These are phyloP conservation scores for Lindgomyces ingoldianus DNA, from an alignment of 495 filamentous ascomycete genomes.

Conservation along the genomic window DNA sequence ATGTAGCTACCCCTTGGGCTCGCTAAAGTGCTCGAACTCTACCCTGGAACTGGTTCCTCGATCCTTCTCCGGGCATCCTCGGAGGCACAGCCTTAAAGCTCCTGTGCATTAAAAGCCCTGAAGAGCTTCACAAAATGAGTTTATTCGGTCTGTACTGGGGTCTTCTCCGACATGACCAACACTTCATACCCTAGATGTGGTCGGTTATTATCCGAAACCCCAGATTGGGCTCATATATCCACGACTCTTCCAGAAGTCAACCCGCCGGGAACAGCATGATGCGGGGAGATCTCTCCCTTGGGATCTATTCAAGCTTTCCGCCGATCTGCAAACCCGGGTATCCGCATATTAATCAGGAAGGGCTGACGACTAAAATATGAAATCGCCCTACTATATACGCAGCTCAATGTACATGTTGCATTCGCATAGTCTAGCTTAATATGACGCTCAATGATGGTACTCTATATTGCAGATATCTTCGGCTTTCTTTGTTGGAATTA, in stretches of 20 bases:
- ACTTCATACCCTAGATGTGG: too few species aligned
- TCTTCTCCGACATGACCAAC: too few species aligned
- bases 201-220: neutral
- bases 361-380: neutral
- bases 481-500: neutral
- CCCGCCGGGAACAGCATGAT: neutral
- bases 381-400: neutral
- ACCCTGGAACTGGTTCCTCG: too few species aligned
- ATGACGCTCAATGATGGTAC: neutral
- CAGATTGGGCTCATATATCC: neutral
- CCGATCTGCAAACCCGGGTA: neutral
- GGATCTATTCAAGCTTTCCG: neutral
- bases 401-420: slow-evolving; percentile 3
- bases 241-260: neutral
- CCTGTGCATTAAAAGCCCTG: too few species aligned
- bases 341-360: neutral
- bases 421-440: neutral
- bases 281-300: neutral
- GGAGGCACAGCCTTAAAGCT: too few species aligned
- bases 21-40: too few species aligned
- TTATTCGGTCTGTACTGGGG: too few species aligned
- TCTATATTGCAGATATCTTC: neutral
- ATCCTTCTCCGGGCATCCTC: too few species aligned
- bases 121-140: too few species aligned
- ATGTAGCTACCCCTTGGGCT: too few species aligned